These are phyloP conservation scores for Metschnikowia borealis DNA, from an alignment of 805 yeast species.

Conservation along the genomic window DNA sequence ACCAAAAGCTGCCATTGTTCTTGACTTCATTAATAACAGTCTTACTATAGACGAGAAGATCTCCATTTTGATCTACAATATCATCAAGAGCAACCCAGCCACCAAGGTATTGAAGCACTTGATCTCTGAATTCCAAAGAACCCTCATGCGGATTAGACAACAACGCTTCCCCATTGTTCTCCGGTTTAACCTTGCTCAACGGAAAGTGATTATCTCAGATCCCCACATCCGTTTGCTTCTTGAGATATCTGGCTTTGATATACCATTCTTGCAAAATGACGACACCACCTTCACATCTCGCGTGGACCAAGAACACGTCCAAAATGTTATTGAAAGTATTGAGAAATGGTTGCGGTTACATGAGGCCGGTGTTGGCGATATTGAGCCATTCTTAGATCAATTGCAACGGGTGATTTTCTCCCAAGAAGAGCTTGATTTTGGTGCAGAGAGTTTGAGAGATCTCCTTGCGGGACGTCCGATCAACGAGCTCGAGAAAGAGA, in stretches of 20 bases:
- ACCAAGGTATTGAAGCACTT: conserved; percentile 41
- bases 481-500: conserved; percentile 8
- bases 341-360: conserved; percentile 36
- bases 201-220: conserved; percentile 41
- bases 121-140: conserved; percentile 30
- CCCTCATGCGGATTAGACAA: conserved; percentile 16
- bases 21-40: conserved; percentile 29
- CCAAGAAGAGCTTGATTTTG: conserved; percentile 15
- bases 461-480: conserved; percentile 10
- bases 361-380: conserved; percentile 15
- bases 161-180: conserved; percentile 4
- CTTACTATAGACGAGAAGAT: conserved; percentile 44
- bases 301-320: conserved; percentile 29
- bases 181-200: conserved; percentile 13
- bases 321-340: conserved; percentile 33
- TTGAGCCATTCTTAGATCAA: conserved; percentile 20
- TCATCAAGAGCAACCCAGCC: conserved; percentile 38
- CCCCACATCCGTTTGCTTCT: conserved; percentile 48
- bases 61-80: conserved; percentile 46
- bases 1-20: conserved; percentile 32
- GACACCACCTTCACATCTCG: conserved; percentile 35
- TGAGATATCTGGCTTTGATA: conserved; percentile 41
- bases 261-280: conserved; percentile 39
- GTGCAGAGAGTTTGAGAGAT: conserved; percentile 8
- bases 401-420: conserved; percentile 10